Evolutionary conservation across 1,139 yeast species (phyloP).

Genomic region (Diutina scorzettiae): DNA sequence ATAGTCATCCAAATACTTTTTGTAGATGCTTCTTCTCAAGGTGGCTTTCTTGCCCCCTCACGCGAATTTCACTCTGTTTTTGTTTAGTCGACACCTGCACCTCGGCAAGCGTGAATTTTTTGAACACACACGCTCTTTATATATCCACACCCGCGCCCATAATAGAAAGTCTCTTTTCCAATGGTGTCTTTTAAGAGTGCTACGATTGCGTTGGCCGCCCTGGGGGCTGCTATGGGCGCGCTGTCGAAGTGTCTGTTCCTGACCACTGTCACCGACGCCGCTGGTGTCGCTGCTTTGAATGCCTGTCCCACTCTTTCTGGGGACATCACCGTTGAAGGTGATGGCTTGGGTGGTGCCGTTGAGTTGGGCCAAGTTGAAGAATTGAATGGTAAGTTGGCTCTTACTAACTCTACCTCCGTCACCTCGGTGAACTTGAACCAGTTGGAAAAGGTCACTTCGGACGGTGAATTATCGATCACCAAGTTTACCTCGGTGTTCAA

Average conservation of each 20-base stretch:
- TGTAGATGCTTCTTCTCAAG: no score
- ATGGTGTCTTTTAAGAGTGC: constrained; percentile 3
- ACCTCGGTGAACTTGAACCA: constrained; percentile 22
- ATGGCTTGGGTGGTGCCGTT: constrained; percentile 18
- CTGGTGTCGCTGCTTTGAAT: constrained; percentile 23
- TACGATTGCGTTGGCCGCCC: neutral
- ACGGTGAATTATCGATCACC: constrained; percentile 24
- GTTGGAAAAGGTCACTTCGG: constrained; percentile 20
- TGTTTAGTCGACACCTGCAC: neutral
- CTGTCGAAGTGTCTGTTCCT: constrained; percentile 22
- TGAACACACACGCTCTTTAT: neutral
- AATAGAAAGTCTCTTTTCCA: neutral
- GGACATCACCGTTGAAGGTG: constrained; percentile 27
- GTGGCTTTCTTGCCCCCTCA: no score
- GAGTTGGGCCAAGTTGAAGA: constrained; percentile 24
- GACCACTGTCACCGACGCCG: constrained; percentile 28
- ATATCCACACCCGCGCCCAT: neutral
- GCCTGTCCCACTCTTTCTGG: constrained; percentile 34
- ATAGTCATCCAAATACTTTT: no score
- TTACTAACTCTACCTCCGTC: constrained; percentile 31
- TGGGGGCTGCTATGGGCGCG: neutral
- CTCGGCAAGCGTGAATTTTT: neutral
- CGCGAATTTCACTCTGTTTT: neutral
- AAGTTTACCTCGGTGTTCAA: constrained; percentile 31
- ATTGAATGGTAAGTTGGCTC: constrained; percentile 22